Base-by-base conservation (phyloP, 371 early-diverging fungal genomes). In the Racocetra persica region DNA sequence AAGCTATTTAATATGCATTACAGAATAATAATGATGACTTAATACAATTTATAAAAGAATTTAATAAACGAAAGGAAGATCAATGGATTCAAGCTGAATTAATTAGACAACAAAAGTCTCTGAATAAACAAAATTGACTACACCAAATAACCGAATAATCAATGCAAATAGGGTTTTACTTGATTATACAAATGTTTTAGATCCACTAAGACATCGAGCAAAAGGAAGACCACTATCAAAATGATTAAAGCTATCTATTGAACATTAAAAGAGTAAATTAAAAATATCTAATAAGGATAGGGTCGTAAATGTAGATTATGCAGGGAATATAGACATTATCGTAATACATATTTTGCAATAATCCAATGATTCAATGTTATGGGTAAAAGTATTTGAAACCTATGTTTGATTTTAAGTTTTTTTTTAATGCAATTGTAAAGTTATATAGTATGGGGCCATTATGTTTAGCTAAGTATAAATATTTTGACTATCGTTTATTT, bases 1-100 rank as follows among this genome's bases (percentile, higher is more conserved):
- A 66, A 41, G 66, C 66, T 2, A 66, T 66, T 36, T 36, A 66
- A 4, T 66, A 36, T 66, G 66, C 66, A 66, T 16, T 66, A 32
- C 4, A 18, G 20, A 20, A 66, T 66, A 8, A n/a, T 18, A 20
- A 38, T 38, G 1, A 66, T 41, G 41, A 66, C 38, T 38, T 66
- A 38, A 66, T 66, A 2, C 0, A 66, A 66, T 18, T 66, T 36
- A 38, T 66, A 38, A 66, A 38, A 7, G 3, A 66, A 36, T 66
- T 36, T 66, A 66, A 66, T 38, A 26, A 66, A 38, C 8, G 45
- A 66, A 36, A 38, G 41, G 20, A 66, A 38, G 20, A 66, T 1
- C 41, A 66, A 66, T 14, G 1, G 2, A 16, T 16, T 20, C 57
- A 57, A 57, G 57, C 57, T 4, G 55, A 14, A 18, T 55, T 16